Conservation (phyloP, 768 basidiomycete species). For the Filobasidium wieringae region DNA sequence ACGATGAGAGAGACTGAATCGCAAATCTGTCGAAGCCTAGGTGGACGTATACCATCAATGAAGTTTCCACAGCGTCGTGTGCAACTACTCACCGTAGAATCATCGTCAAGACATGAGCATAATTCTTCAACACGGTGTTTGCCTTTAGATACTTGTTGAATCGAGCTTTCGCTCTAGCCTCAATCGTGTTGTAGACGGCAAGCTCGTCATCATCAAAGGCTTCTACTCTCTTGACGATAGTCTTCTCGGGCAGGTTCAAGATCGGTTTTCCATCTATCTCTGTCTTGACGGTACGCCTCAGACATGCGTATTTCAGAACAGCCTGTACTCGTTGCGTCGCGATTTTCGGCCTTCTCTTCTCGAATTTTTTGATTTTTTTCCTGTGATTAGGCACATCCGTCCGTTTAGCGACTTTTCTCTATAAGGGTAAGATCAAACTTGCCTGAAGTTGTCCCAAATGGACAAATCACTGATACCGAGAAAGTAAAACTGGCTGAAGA, state of each 20-base stretch:
- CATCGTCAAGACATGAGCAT: conserved; percentile 52
- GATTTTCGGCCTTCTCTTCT: conserved; percentile 38
- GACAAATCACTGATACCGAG: conserved; percentile 31
- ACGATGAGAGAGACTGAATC: conserved; percentile 58
- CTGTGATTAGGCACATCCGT: not conserved
- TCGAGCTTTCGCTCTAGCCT: conserved; percentile 30
- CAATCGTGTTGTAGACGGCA: conserved; percentile 48
- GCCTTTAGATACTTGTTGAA: conserved; percentile 56
- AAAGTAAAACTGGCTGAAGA: conserved; percentile 45
- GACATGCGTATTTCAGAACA: conserved; percentile 39
- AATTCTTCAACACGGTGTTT: conserved; percentile 66
- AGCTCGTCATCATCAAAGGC: conserved; percentile 54
- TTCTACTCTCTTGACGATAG: conserved; percentile 46
- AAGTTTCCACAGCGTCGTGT: no score
- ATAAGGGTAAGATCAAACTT: not conserved
- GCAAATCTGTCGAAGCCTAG: conserved; percentile 57
- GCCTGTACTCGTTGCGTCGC: conserved; percentile 50
- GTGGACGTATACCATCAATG: no score
- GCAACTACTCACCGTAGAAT: no score
- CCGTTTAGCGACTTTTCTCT: conserved; percentile 44
- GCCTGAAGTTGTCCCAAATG: conserved; percentile 55
- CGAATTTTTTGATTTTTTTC: conserved; percentile 40
- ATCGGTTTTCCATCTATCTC: conserved; percentile 56
- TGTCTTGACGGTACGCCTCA: conserved; percentile 59
- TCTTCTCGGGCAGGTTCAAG: conserved; percentile 55